Base-by-base conservation (phyloP, 768 basidiomycete genomes). In the Russula lepida region DNA sequence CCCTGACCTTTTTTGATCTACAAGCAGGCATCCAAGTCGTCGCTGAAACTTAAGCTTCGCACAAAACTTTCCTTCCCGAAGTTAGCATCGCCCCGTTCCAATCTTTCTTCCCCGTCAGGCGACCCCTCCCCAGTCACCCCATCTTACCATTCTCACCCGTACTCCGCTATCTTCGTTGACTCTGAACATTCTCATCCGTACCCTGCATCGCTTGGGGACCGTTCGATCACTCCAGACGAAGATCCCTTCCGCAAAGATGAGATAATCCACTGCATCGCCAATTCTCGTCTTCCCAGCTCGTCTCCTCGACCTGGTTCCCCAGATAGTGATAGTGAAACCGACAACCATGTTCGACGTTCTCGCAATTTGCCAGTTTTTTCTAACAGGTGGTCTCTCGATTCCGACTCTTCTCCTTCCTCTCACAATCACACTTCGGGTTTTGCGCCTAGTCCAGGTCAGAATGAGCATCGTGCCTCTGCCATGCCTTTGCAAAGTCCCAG, bases 191-290 rank as follows among this genome's bases (percentile, higher is more conserved):
- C 62, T 23, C 44, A 51, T 21, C 44, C 25, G 7, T 53, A 35
- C 28, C n/a, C 23, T 15, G 32, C 30, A 51, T 39, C 37, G 32
- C 13, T 12, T 4, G 47, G 52, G 19, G 62, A 51, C 17, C 62
- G 64, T 50, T 58, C 54, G 3, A 59, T 64, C 15, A 64, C 64
- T 4, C 62, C 64, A 30, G 64, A 66, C 21, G 49, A 64, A 19
- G 64, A 66, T 48, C 64, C 64, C 17, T 66, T 66, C 54, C 64
- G 64, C 39, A 66, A 64, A 23, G 64, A 59, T 39, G 64, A 58
- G 19, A 19, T 57, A 3, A 19, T 15, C 19, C 27, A n/a, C 21
- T 47, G 30, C 13, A 12, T 23, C 13, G 3, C 30, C 46, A 43
- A 23, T 21, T 23, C 33, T 25, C 43, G 51, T 46, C 33, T 56